These are phyloP conservation scores for Fusarium buharicum DNA, from an alignment of 2,329 filamentous ascomycete species.

Conservation along the genomic window DNA sequence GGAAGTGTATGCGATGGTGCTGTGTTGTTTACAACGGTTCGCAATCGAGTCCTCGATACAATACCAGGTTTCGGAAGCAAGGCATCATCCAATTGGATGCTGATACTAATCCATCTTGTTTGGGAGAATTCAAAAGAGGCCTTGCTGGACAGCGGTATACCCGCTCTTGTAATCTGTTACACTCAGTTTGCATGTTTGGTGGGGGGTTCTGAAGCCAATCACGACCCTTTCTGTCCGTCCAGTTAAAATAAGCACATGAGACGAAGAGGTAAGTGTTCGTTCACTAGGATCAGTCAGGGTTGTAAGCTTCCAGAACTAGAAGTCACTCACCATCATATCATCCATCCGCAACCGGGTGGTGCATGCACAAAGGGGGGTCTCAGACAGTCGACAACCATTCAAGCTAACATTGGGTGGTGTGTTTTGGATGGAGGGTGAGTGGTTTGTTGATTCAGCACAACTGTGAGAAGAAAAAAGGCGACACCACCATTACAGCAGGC, in stretches of 20 bases:
- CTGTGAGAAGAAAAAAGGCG: conserved; percentile 6
- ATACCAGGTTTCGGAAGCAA: conserved; percentile 4
- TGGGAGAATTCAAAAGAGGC: conserved; percentile 9
- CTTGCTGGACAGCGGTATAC: conserved; percentile 14
- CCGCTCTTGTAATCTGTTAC: conserved; percentile 2
- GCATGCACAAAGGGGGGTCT: background rate
- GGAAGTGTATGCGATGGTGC: background rate
- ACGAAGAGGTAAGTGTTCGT: conserved; percentile 2
- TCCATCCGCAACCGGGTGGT: background rate
- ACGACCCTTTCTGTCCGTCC: background rate
- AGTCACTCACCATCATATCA: background rate
- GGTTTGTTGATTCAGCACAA: background rate
- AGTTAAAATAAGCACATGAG: background rate
- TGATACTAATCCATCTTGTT: conserved; percentile 15
- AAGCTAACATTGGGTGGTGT: background rate
- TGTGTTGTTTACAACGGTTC: conserved; percentile 6
- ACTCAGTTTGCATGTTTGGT: background rate
- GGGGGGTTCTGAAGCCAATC: conserved; percentile 3
- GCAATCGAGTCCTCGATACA: conserved; percentile 3
- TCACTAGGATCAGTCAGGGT: background rate
- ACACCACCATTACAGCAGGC: conserved; percentile 2
- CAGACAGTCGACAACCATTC: background rate
- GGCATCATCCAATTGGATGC: background rate
- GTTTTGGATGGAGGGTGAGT: background rate
- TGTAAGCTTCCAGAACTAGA: background rate